Evolutionary conservation across 495 filamentous ascomycete genomes (phyloP).

Genomic region (Penicillium lividum): DNA sequence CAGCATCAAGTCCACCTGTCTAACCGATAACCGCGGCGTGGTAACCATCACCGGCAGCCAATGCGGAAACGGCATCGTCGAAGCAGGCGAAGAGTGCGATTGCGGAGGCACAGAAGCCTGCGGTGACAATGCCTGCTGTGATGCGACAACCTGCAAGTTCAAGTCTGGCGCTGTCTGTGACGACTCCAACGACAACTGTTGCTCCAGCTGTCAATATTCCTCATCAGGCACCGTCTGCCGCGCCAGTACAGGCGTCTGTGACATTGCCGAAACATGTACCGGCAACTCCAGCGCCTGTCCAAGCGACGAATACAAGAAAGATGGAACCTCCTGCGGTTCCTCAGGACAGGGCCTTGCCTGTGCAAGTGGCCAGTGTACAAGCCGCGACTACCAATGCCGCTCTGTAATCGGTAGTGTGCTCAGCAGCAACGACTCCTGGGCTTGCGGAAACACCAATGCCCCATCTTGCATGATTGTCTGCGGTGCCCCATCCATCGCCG

Average conservation of each 20-base stretch:
- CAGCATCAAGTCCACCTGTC: slow-evolving; percentile 72
- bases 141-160: slow-evolving; percentile 88
- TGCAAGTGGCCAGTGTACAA: slow-evolving; percentile 94
- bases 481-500: slow-evolving; percentile 66
- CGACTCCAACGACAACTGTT: slow-evolving; percentile 89
- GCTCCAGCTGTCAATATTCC: slow-evolving; percentile 72
- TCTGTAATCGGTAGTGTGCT: slow-evolving; percentile 79
- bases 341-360: slow-evolving; percentile 63
- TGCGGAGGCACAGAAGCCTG: slow-evolving; percentile 79
- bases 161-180: slow-evolving; percentile 76
- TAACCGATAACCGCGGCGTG: slow-evolving; percentile 80
- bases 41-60: slow-evolving; percentile 81
- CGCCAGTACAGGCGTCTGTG: slow-evolving; percentile 73
- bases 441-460: slow-evolving; percentile 62
- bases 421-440: slow-evolving; percentile 74
- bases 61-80: slow-evolving; percentile 97
- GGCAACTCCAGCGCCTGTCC: slow-evolving; percentile 77
- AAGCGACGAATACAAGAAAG: slow-evolving; percentile 61
- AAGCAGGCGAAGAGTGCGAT: slow-evolving; percentile 92
- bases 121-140: slow-evolving; percentile 75
- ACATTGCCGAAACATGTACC: slow-evolving; percentile 79
- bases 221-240: slow-evolving; percentile 72
- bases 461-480: slow-evolving; percentile 74
- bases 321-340: slow-evolving; percentile 70
- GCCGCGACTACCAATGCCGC: slow-evolving; percentile 85